Evolutionary conservation across 2,329 filamentous ascomycete genomes (phyloP).

Genomic region (Aspergillus ustus): DNA sequence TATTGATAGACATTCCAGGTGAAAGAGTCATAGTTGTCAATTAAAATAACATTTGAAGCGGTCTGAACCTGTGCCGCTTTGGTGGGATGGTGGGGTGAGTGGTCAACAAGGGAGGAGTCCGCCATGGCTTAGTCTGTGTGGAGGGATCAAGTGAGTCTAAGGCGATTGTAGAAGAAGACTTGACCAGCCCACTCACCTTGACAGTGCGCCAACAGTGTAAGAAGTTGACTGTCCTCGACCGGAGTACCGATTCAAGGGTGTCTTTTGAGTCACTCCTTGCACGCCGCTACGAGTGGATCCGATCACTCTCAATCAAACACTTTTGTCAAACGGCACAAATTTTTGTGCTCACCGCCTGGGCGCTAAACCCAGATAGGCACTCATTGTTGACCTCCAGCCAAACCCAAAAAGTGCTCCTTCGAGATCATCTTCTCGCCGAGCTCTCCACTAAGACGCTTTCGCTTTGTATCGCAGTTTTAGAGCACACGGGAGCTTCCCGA

Average conservation of each 20-base stretch:
- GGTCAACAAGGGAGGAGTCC: conserved; percentile 65
- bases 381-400: conserved; percentile 42
- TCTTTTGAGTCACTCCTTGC: conserved; percentile 15
- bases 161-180: background rate
- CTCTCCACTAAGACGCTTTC: conserved; percentile 30
- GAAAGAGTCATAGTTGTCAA: conserved; percentile 99
- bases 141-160: background rate
- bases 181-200: conserved; percentile 5
- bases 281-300: conserved; percentile 13
- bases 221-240: background rate
- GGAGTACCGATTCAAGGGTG: background rate
- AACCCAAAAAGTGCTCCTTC: conserved; percentile 31
- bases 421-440: conserved; percentile 34
- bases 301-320: conserved; percentile 19
- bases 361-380: conserved; percentile 44
- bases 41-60: conserved; percentile 88
- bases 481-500: conserved; percentile 7
- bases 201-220: background rate
- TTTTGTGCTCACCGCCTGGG: conserved; percentile 32
- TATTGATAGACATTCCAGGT: conserved; percentile 99
- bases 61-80: conserved; percentile 73
- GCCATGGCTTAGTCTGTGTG: conserved; percentile 45
- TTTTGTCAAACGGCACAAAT: conserved; percentile 27
- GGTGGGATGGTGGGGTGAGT: conserved; percentile 80
- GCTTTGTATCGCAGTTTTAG: conserved; percentile 19